Base-by-base conservation (phyloP, 176 grass and related monocot species). In the Pontederia paniculata region DNA sequence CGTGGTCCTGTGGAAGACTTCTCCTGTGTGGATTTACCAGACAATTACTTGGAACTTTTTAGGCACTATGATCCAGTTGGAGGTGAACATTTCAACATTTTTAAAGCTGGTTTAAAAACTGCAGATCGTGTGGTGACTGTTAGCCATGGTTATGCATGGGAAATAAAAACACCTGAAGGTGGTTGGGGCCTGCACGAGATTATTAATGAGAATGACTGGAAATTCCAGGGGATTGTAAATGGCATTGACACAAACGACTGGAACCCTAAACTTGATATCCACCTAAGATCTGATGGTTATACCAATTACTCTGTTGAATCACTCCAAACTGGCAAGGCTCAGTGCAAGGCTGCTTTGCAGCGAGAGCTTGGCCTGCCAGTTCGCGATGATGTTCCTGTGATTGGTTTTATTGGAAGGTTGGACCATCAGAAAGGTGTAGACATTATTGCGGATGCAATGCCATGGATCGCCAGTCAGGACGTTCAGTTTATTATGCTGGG, bases 401-500 rank as follows among this genome's bases (percentile, higher is more conserved):
- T 97, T 63, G 77, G 77, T 60, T 88, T 97, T 68, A 88, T 97
- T 45, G 93, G 93, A 58, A 78, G 93, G 58, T 76, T 97, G 57
- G 93, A 88, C 45, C 45, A 80, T 79, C 93, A 97, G 58, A 90
- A 97, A 81, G 93, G 86, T 69, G 83, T 97, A 14, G 93, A 97
- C 48, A 61, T 91, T 28, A 88, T 90, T 67, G 86, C 83, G 11
- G 93, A 97, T 58, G 86, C 93, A 11, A 97, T 97, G 83, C 74
- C 74, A 49, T 91, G 93, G 93, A 81, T 98, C 74, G 83, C 73
- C 31, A 68, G 83, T 65, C 83, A 98, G 69, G 75, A 91, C 79
- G 76, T 88, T 65, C 93, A 98, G 21, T 23, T 91, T 56, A 72
- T 91, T 57, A 79, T 98, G 80, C 42, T 98, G 49, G 93, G 86